phyloP scores from a whole-genome alignment of 2,329 filamentous ascomycete species.

The Leptographium wingfieldii region DNA sequence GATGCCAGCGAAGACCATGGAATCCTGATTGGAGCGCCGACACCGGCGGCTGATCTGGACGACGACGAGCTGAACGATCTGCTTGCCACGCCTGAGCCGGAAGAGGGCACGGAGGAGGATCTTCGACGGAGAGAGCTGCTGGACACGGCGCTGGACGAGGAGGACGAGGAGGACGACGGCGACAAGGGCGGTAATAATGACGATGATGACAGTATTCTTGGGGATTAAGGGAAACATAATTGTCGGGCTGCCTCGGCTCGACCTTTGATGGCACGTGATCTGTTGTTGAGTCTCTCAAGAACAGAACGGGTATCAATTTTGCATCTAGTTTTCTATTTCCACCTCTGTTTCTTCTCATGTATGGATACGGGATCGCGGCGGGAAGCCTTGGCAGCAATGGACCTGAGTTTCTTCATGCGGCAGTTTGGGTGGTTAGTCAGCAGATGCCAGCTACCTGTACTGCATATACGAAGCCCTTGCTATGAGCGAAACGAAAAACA shows the following conservation, averaged over 20 bases:
- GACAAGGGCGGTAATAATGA: constrained; percentile 26
- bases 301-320: neutral
- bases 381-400: neutral
- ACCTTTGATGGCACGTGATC: neutral
- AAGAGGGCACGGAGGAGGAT: constrained; percentile 48
- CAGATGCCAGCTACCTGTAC: too few species aligned
- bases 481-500: neutral
- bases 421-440: too few species aligned
- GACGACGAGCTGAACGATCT: constrained; percentile 19
- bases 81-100: constrained; percentile 36
- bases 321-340: neutral
- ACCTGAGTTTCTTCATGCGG: neutral
- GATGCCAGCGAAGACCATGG: neutral
- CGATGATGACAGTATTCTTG: constrained; percentile 31
- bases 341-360: neutral
- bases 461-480: too few species aligned
- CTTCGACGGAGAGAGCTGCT: constrained; percentile 40
- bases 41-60: constrained; percentile 11
- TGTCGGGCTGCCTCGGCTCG: neutral
- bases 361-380: neutral
- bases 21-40: constrained; percentile 11
- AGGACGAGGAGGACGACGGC: constrained; percentile 19
- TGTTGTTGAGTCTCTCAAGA: neutral
- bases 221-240: constrained; percentile 21
- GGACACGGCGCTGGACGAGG: constrained; percentile 32